phyloP scores from a whole-genome alignment of 371 early-diverging fungal species.

The Lichtheimia hyalospora region DNA sequence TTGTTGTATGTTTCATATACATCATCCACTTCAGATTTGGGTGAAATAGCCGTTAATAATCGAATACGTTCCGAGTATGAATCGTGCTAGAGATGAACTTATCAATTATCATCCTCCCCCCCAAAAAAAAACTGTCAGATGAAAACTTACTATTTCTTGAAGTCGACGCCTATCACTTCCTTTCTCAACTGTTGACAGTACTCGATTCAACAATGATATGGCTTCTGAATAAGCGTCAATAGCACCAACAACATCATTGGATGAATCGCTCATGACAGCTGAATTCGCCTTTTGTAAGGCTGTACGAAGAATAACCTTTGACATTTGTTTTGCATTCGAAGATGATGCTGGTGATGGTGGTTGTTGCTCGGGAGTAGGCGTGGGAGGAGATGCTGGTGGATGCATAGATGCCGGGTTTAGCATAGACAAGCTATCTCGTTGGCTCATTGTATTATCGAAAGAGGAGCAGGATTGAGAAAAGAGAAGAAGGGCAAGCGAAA shows the following conservation, averaged over 20 bases:
- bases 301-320: slow-evolving; percentile 39
- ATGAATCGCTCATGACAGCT: slow-evolving; percentile 47
- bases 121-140: too few species aligned
- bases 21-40: slow-evolving; percentile 24
- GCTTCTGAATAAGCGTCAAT: slow-evolving; percentile 50
- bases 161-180: slow-evolving; percentile 38
- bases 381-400: slow-evolving; percentile 17
- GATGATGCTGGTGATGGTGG: slow-evolving; percentile 9
- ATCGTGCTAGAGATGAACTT: slow-evolving; percentile 16
- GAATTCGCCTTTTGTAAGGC: slow-evolving; percentile 49
- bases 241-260: slow-evolving; percentile 44
- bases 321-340: slow-evolving; percentile 28
- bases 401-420: slow-evolving; percentile 1
- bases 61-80: slow-evolving; percentile 30
- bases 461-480: not conserved
- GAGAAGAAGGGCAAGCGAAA: not conserved
- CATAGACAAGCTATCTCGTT: slow-evolving; percentile 2
- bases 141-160: slow-evolving; percentile 44
- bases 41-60: slow-evolving; percentile 22
- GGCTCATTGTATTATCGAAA: slow-evolving; percentile 4
- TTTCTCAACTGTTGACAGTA: slow-evolving; percentile 35
- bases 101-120: too few species aligned
- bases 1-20: slow-evolving; percentile 23
- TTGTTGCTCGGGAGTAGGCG: slow-evolving; percentile 16
- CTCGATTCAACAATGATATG: slow-evolving; percentile 37